A percentile compares a stretch with the other conserved stretches of the same genome.
Evolutionary conservation across 108 stramenopile genomes (phyloP).

Genomic region (Nitzschia inconspicua): DNA sequence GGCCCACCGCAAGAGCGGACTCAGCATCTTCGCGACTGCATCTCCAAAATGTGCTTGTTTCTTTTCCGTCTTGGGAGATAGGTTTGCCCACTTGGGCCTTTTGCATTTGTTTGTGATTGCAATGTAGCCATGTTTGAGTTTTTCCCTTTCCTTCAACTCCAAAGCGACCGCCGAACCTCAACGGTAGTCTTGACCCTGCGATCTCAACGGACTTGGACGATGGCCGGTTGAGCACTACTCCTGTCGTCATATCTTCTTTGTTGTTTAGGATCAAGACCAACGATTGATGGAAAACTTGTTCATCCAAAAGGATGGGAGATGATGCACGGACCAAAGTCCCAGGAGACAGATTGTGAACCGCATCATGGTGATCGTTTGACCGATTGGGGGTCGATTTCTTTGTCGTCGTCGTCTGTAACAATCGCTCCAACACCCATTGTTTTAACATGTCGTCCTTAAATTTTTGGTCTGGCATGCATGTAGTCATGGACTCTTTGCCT

Average conservation of each 20-base stretch:
- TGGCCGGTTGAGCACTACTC: constrained; percentile 74
- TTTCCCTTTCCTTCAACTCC: constrained; percentile 51
- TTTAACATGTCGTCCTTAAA: constrained; percentile 84
- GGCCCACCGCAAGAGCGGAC: constrained; percentile 47
- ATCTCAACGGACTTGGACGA: constrained; percentile 42
- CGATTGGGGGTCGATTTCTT: constrained; percentile 2
- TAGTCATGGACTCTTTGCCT: not conserved
- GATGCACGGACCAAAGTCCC: constrained; percentile 60
- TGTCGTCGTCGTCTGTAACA: constrained; percentile 34
- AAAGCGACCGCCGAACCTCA: constrained; percentile 79
- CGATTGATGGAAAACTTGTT: constrained; percentile 80
- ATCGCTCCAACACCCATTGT: constrained; percentile 63
- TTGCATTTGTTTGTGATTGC: constrained; percentile 39
- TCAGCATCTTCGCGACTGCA: constrained; percentile 61
- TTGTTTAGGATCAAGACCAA: constrained; percentile 59
- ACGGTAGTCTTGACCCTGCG: constrained; percentile 22
- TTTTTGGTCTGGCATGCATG: constrained; percentile 16
- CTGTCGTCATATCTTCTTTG: constrained; percentile 56
- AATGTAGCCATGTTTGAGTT: constrained; percentile 71
- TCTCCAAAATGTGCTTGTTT: constrained; percentile 42
- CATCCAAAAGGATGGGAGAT: constrained; percentile 63
- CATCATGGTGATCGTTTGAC: not conserved
- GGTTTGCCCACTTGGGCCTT: constrained; percentile 51
- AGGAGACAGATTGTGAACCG: constrained; percentile 1
- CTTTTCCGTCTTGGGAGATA: constrained; percentile 27